phyloP scores from a whole-genome alignment of 2,329 filamentous ascomycete species.

The Canariomyces notabilis region DNA sequence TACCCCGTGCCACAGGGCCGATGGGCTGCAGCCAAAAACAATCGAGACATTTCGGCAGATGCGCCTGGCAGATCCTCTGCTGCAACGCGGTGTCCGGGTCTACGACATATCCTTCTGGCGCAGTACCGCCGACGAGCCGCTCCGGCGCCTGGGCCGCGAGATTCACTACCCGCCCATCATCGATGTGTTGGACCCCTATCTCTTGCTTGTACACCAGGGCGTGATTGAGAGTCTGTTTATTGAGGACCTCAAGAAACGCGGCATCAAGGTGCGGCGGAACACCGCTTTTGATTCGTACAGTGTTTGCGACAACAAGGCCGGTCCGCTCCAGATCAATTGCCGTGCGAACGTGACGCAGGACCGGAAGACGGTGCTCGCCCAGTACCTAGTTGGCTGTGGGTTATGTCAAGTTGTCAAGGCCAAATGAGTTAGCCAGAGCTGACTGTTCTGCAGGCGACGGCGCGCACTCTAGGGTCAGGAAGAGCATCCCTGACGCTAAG shows the following conservation, averaged over 20 bases:
- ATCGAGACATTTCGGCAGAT: conserved; percentile 73
- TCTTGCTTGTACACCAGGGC: conserved; percentile 63
- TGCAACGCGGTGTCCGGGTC: conserved; percentile 63
- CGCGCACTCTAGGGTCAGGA: conserved; percentile 65
- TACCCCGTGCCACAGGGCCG: conserved; percentile 49
- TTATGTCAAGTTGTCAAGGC: conserved; percentile 2
- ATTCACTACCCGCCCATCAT: conserved; percentile 62
- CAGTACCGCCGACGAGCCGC: conserved; percentile 43
- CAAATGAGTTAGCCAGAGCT: not conserved
- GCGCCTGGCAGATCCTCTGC: conserved; percentile 62
- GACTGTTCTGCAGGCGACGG: conserved; percentile 50
- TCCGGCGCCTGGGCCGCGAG: conserved; percentile 60
- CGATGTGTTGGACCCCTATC: conserved; percentile 53
- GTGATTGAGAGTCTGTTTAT: conserved; percentile 70
- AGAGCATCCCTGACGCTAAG: conserved; percentile 53
- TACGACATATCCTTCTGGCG: conserved; percentile 74
- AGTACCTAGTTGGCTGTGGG: conserved; percentile 63
- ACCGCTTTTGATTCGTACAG: conserved; percentile 58
- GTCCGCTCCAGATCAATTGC: conserved; percentile 47
- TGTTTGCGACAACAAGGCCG: conserved; percentile 37
- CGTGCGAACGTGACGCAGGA: conserved; percentile 48
- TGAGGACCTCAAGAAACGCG: conserved; percentile 61
- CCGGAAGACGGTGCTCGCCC: conserved; percentile 44
- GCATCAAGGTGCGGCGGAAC: conserved; percentile 58
- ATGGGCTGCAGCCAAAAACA: conserved; percentile 72